Evolutionary conservation across 2,329 filamentous ascomycete genomes (phyloP), one percentile per base, ranked within the genome.

Genomic region (Escovopsis sp.): DNA sequence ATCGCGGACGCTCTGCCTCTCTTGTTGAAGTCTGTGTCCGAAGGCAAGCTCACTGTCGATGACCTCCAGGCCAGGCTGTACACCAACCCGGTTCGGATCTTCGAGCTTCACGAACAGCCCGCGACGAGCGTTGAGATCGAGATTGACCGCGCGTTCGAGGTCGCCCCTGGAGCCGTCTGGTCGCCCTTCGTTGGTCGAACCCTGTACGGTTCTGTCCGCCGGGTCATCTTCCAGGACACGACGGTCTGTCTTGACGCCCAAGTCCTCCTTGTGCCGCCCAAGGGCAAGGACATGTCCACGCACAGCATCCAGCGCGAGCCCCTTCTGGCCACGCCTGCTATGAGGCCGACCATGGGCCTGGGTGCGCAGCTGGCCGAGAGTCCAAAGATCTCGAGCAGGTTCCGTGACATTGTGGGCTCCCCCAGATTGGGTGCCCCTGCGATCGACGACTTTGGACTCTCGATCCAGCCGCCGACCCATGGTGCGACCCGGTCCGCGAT

Each of bases 41-140:
- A 86, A 51, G 79, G 79, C 41, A 76, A 68, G 48, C 57, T 87
- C 47, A 82, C 76, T 4, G 58, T 86, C 26, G 79, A 86, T 23
- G 80, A 87, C 50, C 69, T 87, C 52, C 78, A 72, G 51, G 52
- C 60, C 37, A 73, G 78, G 29, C 66, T 87, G 32, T 79, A 86
- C 52, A 76, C 83, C 50, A 86, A 85, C 52, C 81, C 81, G 3
- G 81, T 79, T 61, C 70, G 72, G 51, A 86, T 87, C 47, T 87
- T 87, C 46, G 80, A 87, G 61, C 69, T 87, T 34, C 81, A 87
- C 44, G 81, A 87, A 46, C 81, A 87, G 57, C 58, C 69, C n/a
- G 76, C 76, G 39, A 76, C 78, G 27, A 72, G 71, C 5, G 67
- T 87, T 26, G 81, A 87, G 61, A 68, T 83, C 16, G 81, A 86